Conservation (phyloP, 768 basidiomycete species). For the Scleroderma bovista region DNA sequence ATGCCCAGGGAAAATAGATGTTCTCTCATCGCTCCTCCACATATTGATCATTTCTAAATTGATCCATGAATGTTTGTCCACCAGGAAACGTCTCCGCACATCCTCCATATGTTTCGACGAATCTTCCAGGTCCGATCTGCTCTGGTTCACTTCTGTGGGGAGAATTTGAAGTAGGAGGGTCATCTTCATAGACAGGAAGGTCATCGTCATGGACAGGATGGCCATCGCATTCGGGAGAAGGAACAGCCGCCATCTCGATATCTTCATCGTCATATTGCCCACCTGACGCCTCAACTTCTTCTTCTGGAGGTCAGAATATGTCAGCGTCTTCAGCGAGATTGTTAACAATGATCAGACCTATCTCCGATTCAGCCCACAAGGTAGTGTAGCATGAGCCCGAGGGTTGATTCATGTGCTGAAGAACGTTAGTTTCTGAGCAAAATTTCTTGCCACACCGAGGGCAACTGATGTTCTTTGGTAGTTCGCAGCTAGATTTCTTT, state of each 20-base stretch:
- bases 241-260: too few relatives aligned
- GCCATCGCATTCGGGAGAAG: too few relatives aligned
- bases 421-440: background rate
- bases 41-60: background rate
- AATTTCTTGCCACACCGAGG: conserved; percentile 14
- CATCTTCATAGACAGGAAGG: too few relatives aligned
- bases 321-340: background rate
- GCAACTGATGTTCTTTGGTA: conserved; percentile 4
- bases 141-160: too few relatives aligned
- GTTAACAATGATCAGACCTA: too few relatives aligned
- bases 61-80: background rate
- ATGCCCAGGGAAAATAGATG: background rate
- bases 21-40: background rate
- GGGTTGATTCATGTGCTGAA: conserved; percentile 7
- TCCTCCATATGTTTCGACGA: background rate
- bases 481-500: background rate
- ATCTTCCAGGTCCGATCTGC: too few relatives aligned
- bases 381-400: background rate
- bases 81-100: background rate
- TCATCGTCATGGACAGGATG: too few relatives aligned
- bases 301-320: too few relatives aligned
- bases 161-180: too few relatives aligned
- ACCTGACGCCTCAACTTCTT: too few relatives aligned
- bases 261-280: too few relatives aligned
- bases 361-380: too few relatives aligned